These are phyloP conservation scores for Rhinocladiella similis DNA, from an alignment of 2,329 filamentous ascomycete species.

Conservation along the genomic window DNA sequence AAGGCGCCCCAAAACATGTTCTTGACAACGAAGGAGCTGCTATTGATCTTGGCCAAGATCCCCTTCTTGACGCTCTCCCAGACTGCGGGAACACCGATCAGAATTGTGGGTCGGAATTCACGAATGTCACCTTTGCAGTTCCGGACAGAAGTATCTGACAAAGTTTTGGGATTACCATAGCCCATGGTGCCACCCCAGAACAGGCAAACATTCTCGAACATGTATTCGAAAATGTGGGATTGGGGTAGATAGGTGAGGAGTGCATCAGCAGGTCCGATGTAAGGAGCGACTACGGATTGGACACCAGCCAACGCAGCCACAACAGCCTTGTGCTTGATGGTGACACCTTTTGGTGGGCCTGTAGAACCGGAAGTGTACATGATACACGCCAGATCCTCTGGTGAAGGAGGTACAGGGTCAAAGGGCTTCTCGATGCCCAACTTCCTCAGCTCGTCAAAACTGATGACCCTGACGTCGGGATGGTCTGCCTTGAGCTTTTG, in stretches of 20 bases:
- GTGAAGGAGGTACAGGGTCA: slow-evolving; percentile 66
- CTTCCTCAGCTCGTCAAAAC: slow-evolving; percentile 53
- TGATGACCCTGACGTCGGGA: slow-evolving; percentile 50
- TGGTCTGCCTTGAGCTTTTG: slow-evolving; percentile 52
- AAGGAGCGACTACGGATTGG: slow-evolving; percentile 72
- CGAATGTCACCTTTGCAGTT: slow-evolving; percentile 94
- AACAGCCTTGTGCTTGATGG: slow-evolving; percentile 76
- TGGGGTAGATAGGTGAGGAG: slow-evolving; percentile 90
- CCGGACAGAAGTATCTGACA: slow-evolving; percentile 80
- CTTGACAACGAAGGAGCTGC: slow-evolving; percentile 67
- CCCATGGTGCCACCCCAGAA: slow-evolving; percentile 90
- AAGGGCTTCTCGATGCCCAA: slow-evolving; percentile 63
- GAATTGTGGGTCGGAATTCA: slow-evolving; percentile 82
- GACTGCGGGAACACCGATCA: slow-evolving; percentile 92
- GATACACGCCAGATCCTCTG: slow-evolving; percentile 74
- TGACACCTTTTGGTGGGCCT: slow-evolving; percentile 80
- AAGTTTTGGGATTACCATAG: slow-evolving; percentile 86
- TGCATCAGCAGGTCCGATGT: slow-evolving; percentile 73
- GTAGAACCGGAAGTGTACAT: slow-evolving; percentile 82
- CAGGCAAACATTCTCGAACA: slow-evolving; percentile 87
- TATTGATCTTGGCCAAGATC: slow-evolving; percentile 75
- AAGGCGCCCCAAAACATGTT: slow-evolving; percentile 75
- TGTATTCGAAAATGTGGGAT: slow-evolving; percentile 94
- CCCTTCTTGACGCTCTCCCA: slow-evolving; percentile 99
- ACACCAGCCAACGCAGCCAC: slow-evolving; percentile 82